Evolutionary conservation across 345 rosid species (phyloP).

Genomic region (Heritiera littoralis): DNA sequence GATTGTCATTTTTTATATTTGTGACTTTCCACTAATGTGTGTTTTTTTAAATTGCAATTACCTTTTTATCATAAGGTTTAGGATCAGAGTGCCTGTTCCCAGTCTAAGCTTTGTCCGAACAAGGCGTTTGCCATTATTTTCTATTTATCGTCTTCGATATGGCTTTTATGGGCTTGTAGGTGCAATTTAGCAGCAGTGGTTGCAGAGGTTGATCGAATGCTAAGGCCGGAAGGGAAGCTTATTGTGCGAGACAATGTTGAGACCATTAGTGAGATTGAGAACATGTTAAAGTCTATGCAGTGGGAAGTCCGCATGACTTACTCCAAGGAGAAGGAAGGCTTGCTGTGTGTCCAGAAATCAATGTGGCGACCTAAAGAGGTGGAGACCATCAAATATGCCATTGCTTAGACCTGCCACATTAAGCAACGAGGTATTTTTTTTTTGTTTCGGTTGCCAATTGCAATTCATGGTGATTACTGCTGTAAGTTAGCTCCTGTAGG

Average conservation of each 20-base stretch:
- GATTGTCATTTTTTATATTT: not conserved
- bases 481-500: slow-evolving; percentile 20
- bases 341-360: slow-evolving; percentile 82
- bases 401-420: slow-evolving; percentile 35
- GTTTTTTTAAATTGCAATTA: not conserved
- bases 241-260: slow-evolving; percentile 71
- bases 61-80: not conserved
- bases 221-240: slow-evolving; percentile 86
- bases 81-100: not conserved
- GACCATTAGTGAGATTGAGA: slow-evolving; percentile 63
- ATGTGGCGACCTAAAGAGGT: slow-evolving; percentile 74
- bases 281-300: slow-evolving; percentile 56
- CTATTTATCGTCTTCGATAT: not conserved
- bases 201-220: slow-evolving; percentile 85
- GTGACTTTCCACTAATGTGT: not conserved
- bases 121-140: not conserved
- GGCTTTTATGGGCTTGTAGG: slow-evolving; percentile 35
- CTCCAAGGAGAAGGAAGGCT: slow-evolving; percentile 76
- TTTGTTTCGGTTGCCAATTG: slow-evolving; percentile 28
- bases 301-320: slow-evolving; percentile 86
- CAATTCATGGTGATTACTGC: slow-evolving; percentile 17
- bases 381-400: slow-evolving; percentile 62
- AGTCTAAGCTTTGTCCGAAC: not conserved
- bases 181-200: slow-evolving; percentile 68
- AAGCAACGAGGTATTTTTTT: slow-evolving; percentile 28